These are phyloP conservation scores for Rhizopogon vesiculosus DNA, from an alignment of 768 basidiomycete species.

Conservation along the genomic window DNA sequence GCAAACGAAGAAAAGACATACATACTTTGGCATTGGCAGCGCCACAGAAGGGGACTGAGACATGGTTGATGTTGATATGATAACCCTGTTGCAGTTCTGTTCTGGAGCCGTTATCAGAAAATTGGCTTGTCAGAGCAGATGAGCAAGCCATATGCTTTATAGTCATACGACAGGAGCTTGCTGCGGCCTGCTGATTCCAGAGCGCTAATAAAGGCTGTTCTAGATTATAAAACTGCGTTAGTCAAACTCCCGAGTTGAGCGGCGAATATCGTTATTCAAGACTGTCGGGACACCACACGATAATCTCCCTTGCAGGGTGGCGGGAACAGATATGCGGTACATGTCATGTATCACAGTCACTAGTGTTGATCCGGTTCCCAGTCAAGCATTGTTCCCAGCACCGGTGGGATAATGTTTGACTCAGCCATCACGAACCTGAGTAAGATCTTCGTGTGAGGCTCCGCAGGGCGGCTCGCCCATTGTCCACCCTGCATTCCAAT, in stretches of 20 bases:
- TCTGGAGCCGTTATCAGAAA: background rate
- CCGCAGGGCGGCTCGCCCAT: background rate
- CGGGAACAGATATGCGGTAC: background rate
- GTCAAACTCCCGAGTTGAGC: background rate
- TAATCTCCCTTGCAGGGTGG: background rate
- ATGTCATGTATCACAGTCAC: background rate
- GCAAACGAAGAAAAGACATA: background rate
- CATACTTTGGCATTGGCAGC: background rate
- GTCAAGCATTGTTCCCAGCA: background rate
- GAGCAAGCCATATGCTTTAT: background rate
- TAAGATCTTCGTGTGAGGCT: background rate
- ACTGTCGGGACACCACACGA: background rate
- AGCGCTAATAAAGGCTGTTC: too few species aligned
- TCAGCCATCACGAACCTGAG: background rate
- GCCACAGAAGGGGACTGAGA: background rate
- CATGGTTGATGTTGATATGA: background rate
- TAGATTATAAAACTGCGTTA: background rate
- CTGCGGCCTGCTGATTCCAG: background rate
- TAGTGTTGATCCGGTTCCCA: too few species aligned
- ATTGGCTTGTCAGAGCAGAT: background rate
- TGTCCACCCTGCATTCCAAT: background rate
- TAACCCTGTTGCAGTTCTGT: background rate
- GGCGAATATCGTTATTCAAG: background rate
- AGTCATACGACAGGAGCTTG: background rate
- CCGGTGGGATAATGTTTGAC: background rate